phyloP scores from a whole-genome alignment of 2,329 filamentous ascomycete genomes.

The Nemania sp. region DNA sequence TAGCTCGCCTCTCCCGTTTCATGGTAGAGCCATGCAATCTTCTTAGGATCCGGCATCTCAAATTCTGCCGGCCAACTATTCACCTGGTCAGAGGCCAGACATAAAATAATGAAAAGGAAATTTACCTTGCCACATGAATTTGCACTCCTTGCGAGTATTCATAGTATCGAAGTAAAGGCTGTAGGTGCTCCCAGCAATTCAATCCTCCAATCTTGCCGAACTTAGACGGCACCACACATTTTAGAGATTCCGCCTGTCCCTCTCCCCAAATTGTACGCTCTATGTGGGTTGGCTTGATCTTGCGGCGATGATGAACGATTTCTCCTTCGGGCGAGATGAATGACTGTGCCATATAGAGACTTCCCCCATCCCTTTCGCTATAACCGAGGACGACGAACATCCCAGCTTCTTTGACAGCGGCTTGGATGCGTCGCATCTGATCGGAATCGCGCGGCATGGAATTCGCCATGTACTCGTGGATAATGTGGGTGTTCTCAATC shows the following conservation, averaged over 20 bases:
- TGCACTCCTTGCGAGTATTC: constrained; percentile 53
- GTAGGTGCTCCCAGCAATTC: constrained; percentile 70
- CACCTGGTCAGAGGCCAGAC: constrained; percentile 34
- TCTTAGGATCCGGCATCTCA: constrained; percentile 53
- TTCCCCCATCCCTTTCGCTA: constrained; percentile 60
- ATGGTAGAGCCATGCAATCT: constrained; percentile 53
- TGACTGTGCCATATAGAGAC: constrained; percentile 62
- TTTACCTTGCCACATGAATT: constrained; percentile 51
- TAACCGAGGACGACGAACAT: constrained; percentile 63
- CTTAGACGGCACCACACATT: constrained; percentile 61
- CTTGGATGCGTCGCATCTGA: constrained; percentile 58
- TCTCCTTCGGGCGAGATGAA: constrained; percentile 63
- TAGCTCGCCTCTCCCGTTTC: constrained; percentile 52
- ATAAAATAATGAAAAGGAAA: constrained; percentile 1
- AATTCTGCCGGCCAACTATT: constrained; percentile 52
- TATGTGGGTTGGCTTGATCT: constrained; percentile 64
- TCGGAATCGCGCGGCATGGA: constrained; percentile 54
- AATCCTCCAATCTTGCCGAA: constrained; percentile 66
- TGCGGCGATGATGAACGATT: constrained; percentile 61
- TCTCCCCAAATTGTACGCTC: constrained; percentile 66
- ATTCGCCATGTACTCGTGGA: constrained; percentile 53
- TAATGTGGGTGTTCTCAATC: constrained; percentile 57
- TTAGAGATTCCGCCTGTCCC: constrained; percentile 67
- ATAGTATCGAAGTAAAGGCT: constrained; percentile 59
- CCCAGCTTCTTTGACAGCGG: constrained; percentile 56